Evolutionary conservation across 331 rosid genomes (phyloP), one percentile per base, ranked within the genome.

Genomic region (Acacia pycnantha): DNA sequence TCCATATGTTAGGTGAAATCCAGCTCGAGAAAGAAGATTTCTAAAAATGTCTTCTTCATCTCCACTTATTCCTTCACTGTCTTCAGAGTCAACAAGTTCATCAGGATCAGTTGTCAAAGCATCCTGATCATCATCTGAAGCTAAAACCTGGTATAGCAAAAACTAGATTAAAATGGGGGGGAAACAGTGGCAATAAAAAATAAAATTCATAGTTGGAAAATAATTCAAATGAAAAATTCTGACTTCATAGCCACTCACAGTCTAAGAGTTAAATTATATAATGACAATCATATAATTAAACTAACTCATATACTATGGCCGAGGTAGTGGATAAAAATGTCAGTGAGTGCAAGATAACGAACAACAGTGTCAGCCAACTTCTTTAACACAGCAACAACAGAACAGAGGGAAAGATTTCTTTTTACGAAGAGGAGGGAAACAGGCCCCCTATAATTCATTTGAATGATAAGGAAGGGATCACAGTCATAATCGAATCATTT

Each of bases 61-160:
- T 43, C 98, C 98, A 89, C 99, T 92, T 41, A 96, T 88, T 87
- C 95, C 98, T 86, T 92, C 97, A 84, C 98, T 92, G 80, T 92
- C 99, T 85, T 96, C 99, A 76, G 99, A 96, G 79, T 96, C 98
- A 24, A 92, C 73, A 50, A 94, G 95, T 76, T 94, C 99, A 81
- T 96, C 98, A 44, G 99, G 99, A 88, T 96, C 99, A 70, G 98
- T 96, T 76, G 99, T 92, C 91, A 96, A 89, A 51, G 97, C 99
- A 91, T 96, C 99, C 83, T 94, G 99, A 83, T 96, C 98, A 80
- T 96, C 97, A 77, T 94, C 98, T 64, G 97, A 94, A 72, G 99
- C 99, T 62, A 96, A 91, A 84, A 96, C 97, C 99, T 96, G 84
- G 80, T 24, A 80, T 74, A 76, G 67, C 70, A 71, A 66, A 82